phyloP scores from a whole-genome alignment of 1,139 yeast species.

The Diutina rugosa region DNA sequence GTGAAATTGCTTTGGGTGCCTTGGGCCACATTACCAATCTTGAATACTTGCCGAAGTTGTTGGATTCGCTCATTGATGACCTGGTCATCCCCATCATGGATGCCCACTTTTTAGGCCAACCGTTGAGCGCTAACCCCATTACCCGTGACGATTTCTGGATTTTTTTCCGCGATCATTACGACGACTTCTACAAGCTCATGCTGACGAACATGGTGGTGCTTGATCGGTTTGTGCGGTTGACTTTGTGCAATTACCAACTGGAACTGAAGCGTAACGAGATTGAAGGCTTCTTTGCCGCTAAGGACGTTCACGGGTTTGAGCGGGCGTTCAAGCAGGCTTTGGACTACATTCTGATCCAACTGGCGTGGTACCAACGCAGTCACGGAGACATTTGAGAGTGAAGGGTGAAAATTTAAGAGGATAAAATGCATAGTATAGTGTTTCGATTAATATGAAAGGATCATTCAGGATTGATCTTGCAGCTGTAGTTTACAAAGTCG shows the following conservation, averaged over 20 bases:
- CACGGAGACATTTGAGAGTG: constrained; percentile 9
- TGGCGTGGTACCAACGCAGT: constrained; percentile 34
- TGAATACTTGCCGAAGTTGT: constrained; percentile 21
- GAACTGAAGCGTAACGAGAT: constrained; percentile 30
- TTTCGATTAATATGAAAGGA: too few relatives aligned
- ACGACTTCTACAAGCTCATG: constrained; percentile 29
- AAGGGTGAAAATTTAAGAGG: not conserved
- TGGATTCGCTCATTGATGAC: constrained; percentile 22
- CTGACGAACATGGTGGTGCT: constrained; percentile 47
- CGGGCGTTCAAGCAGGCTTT: constrained; percentile 43
- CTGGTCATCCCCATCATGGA: constrained; percentile 56
- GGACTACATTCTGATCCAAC: constrained; percentile 37
- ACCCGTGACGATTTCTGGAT: constrained; percentile 42
- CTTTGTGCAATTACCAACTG: constrained; percentile 36
- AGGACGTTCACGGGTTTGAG: constrained; percentile 49
- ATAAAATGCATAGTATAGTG: not conserved
- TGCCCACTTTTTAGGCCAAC: constrained; percentile 41
- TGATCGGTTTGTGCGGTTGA: constrained; percentile 47
- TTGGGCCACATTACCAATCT: constrained; percentile 41
- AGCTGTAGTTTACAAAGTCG: too few relatives aligned
- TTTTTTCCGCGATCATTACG: constrained; percentile 43
- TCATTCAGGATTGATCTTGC: too few relatives aligned
- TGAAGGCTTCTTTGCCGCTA: constrained; percentile 35
- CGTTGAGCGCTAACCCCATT: constrained; percentile 37
- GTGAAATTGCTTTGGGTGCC: constrained; percentile 52